These are phyloP conservation scores for Paecilomyces formosus DNA, from an alignment of 2,329 filamentous ascomycete species.

Conservation along the genomic window DNA sequence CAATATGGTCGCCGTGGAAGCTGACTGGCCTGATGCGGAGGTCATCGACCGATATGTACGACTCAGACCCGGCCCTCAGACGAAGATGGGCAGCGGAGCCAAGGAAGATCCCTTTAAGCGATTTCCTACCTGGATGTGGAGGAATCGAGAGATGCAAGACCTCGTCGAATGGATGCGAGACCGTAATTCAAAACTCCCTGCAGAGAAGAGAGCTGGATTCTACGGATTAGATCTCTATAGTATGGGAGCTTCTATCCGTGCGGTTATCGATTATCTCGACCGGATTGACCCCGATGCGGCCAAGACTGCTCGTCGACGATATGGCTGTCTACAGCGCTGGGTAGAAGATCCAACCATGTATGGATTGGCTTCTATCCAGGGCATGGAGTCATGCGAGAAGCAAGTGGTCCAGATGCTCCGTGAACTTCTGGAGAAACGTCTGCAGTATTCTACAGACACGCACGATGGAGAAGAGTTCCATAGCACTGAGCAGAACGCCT, in stretches of 20 bases:
- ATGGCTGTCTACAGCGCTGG: conserved; percentile 43
- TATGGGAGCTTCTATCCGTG: conserved; percentile 39
- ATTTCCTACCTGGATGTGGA: conserved; percentile 52
- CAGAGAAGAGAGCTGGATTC: conserved; percentile 31
- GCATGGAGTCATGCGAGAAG: conserved; percentile 40
- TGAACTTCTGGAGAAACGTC: conserved; percentile 35
- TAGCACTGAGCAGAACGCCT: conserved; percentile 45
- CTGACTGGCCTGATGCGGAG: conserved; percentile 49
- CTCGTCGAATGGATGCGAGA: conserved; percentile 47
- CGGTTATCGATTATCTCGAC: conserved; percentile 44
- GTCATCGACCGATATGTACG: conserved; percentile 46
- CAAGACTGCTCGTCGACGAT: conserved; percentile 37
- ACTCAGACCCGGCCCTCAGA: conserved; percentile 32
- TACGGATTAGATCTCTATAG: conserved; percentile 49
- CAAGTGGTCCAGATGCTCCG: conserved; percentile 40
- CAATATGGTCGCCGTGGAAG: conserved; percentile 45
- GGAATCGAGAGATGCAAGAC: conserved; percentile 45
- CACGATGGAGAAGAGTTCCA: conserved; percentile 42
- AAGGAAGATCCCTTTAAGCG: conserved; percentile 38
- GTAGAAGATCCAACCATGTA: conserved; percentile 44
- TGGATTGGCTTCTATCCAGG: conserved; percentile 35
- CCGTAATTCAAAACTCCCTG: conserved; percentile 29
- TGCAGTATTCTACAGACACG: conserved; percentile 31
- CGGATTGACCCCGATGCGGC: conserved; percentile 37
- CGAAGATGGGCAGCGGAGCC: conserved; percentile 17